Base-by-base conservation (phyloP, 1,139 yeast species). In the Candida sanyaensis region DNA sequence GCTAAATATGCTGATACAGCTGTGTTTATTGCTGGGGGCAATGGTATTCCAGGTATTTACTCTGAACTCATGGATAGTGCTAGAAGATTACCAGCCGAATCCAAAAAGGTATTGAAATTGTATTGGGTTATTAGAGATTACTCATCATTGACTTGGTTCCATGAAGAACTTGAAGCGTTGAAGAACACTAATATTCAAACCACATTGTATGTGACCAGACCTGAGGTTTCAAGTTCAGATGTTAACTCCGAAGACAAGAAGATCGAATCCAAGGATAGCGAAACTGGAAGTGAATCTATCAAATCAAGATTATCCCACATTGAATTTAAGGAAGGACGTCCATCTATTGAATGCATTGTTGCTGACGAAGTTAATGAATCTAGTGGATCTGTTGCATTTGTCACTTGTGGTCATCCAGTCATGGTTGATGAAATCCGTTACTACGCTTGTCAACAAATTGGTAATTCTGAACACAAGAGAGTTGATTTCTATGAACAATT, bases 81-180 rank as follows among this genome's bases (percentile, higher is more conserved):
- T 65, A 48, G 66, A 70, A 37, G 77, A 72, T 46, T 80, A 36
- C 62, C 69, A 1, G 70, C 65, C 39, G 79, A 75, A 51, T 71
- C 78, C 2, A 63, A 77, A 26, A 69, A 69, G 54, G 66, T 77
- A 6, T 55, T 80, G 39, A 69, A 71, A 45, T 65, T 84, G 46
- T 51, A 70, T 29, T 84, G 89, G 89, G 71, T 78, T 4, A 67
- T 80, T 3, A 68, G 80, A 48, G 80, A 78, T 45, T 65, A 64
- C 33, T 64, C 66, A 21, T 65, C 79, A 0, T 58, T 82, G 34
- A 55, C 60, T 11, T 81, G 85, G 83, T 81, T 82, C 61, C 63
- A 65, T 44, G 71, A 75, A 33, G 86, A 84, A 54, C 63, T 84
- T 26, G 48, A 61, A 26, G 58, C 63, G 4, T 60, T 81, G 48